Base-by-base conservation (phyloP, 225 moss, liverwort and hornwort genomes). In the Marchantia paleacea region DNA sequence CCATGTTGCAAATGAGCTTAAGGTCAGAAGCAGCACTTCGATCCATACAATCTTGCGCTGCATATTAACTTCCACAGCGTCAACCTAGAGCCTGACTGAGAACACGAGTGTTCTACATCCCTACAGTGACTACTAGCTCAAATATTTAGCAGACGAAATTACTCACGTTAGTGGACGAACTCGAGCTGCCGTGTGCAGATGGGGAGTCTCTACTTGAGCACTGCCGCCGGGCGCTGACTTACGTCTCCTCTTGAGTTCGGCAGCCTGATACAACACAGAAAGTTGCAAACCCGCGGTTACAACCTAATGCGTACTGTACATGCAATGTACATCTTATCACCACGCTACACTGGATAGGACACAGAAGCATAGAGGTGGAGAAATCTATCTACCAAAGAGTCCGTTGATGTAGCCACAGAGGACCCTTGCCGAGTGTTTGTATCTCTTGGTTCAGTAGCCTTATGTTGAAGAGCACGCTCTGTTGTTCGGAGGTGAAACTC, bases 381-480 rank as follows among this genome's bases (percentile, higher is more conserved):
- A 39, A 39, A 39, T 39, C 39, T 39, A 26, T 14, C 25, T 39
- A 84, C 82, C 62, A 75, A 20, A 64, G 84, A 79, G n/a, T 86
- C 86, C n/a, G 77, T 69, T 50, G 86, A 81, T 10, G 80, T 82
- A 8, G 66, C 67, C 73, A 83, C 52, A 12, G 75, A 52, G 9
- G 73, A 50, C 65, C 73, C 83, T 28, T 81, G 83, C 61, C 75
- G 81, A 77, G 53, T 26, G 51, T 61, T 69, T 54, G 68, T 20
- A 24, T 14, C 30, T 16, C 67, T 82, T 18, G 78, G 81, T 75
- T 82, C 80, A 67, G 75, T 55, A 79, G 80, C 88, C 53, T 91
- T 90, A 62, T 96, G 92, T 72, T 92, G 96, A 10, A 89, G 87
- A 50, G 96, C 96, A 25, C 96, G 92, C 70, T 94, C 91, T 84